These are phyloP conservation scores for Monosporascus sp. DNA, from an alignment of 2,329 filamentous ascomycete species.

Conservation along the genomic window DNA sequence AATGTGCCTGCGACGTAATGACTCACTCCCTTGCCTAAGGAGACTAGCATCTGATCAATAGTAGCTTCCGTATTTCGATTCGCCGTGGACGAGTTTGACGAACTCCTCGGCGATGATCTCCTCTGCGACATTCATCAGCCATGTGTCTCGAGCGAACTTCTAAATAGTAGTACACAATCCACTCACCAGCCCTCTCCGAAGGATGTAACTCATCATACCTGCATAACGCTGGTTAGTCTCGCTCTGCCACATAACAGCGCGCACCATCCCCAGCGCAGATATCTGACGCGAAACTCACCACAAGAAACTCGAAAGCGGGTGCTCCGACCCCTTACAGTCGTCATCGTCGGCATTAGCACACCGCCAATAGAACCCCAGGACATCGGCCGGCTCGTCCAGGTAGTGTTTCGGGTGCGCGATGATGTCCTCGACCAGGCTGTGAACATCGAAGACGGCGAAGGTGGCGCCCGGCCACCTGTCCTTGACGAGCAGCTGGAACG, in stretches of 20 bases:
- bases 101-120: constrained; percentile 38
- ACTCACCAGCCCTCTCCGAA: constrained; percentile 55
- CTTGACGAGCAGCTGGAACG: constrained; percentile 38
- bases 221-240: constrained; percentile 1
- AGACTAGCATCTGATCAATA: constrained; percentile 11
- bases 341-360: constrained; percentile 35
- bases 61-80: constrained; percentile 35
- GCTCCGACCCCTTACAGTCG: constrained; percentile 33
- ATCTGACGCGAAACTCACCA: constrained; percentile 44
- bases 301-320: constrained; percentile 55
- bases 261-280: too few species aligned
- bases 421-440: constrained; percentile 61
- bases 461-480: constrained; percentile 52
- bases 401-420: constrained; percentile 56
- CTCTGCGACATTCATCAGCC: constrained; percentile 17
- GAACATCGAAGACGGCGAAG: constrained; percentile 63
- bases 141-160: not conserved
- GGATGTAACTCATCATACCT: constrained; percentile 67
- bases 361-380: constrained; percentile 51
- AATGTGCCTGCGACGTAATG: not conserved
- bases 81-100: constrained; percentile 33
- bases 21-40: not conserved
- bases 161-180: constrained; percentile 11
- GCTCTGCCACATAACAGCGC: not conserved
- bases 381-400: constrained; percentile 59